Conservation (phyloP, 2,329 filamentous ascomycete species). For the Fusarium acutatum region DNA sequence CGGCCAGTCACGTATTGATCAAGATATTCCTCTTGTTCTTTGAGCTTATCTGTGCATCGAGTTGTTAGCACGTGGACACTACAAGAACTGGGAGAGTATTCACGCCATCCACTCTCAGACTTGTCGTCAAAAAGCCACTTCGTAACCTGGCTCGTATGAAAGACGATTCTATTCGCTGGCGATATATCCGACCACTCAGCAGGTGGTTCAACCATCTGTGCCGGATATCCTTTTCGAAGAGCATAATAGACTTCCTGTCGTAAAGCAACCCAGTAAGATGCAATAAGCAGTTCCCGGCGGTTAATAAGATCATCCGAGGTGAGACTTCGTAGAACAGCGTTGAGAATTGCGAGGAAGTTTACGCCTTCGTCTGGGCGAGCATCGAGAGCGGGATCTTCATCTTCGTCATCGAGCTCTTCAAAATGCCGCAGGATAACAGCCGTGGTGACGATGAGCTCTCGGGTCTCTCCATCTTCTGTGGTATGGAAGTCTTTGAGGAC, state of each 20-base stretch:
- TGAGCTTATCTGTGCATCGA: background rate
- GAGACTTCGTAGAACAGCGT: constrained; percentile 27
- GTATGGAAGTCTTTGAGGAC: constrained; percentile 34
- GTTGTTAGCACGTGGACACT: accelerated
- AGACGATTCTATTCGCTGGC: constrained; percentile 28
- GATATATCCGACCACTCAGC: constrained; percentile 33
- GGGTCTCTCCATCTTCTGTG: constrained; percentile 19
- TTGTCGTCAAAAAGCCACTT: constrained; percentile 30
- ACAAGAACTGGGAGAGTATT: accelerated
- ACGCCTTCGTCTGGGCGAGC: background rate
- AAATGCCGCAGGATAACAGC: constrained; percentile 31
- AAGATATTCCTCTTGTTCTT: constrained; percentile 30
- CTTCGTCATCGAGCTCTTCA: constrained; percentile 33
- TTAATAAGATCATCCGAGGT: constrained; percentile 22
- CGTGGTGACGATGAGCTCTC: constrained; percentile 25
- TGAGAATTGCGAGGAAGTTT: constrained; percentile 28
- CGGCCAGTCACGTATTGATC: background rate
- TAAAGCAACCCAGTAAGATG: constrained; percentile 35
- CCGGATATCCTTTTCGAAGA: constrained; percentile 10
- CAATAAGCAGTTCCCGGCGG: constrained; percentile 7
- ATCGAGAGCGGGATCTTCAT: background rate
- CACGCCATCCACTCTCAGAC: constrained; percentile 31
- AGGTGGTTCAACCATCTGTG: constrained; percentile 32
- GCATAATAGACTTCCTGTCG: constrained; percentile 36
- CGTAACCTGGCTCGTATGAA: constrained; percentile 29